Base-by-base conservation (phyloP, 345 rosid genomes). In the Syzygium aqueum region DNA sequence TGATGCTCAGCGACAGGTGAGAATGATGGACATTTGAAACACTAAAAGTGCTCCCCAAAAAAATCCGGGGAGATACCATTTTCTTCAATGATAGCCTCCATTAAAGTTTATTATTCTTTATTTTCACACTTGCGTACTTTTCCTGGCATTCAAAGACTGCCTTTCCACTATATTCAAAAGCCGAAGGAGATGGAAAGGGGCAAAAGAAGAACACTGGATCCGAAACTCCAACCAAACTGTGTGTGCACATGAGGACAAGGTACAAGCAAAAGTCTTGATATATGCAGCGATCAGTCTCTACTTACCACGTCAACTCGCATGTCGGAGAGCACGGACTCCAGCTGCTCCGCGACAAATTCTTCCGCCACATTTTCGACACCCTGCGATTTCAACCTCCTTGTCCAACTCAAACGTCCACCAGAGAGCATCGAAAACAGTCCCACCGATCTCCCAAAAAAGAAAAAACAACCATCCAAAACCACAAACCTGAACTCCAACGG, bases 261-360 rank as follows among this genome's bases (percentile, higher is more conserved):
- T 5, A 50, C n/a, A 15, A 65, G 10, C 30, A n/a, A 51, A 51
- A 53, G 85, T 84, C 12, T 49, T 1, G 85, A 9, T 15, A 17
- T 51, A 13, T 16, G 37, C 23, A 51, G 85, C 13, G 0, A 51
- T 28, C 4, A n/a, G 19, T 30, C 23, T 51, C 85, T 28, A 17
- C 94, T 94, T 90, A 97, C 99, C 90, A 94, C 99, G 90, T 96
- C 98, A 53, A 97, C 92, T 88, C 94, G 92, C 94, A 97, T 96
- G 92, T 97, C 99, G 30, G 98, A 97, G 27, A 97, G 96, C 61
- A 97, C 98, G 37, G 99, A 97, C 84, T 92, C 93, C 88, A 97
- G 90, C 92, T 96, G 99, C 87, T 91, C 90, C 0, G 94, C 94
- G 77, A 97, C 96, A 78, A 93, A 95, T 13, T 94, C 90, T n/a